These are phyloP conservation scores for Cryphonectria radicalis DNA, from an alignment of 2,329 filamentous ascomycete species.

Conservation along the genomic window DNA sequence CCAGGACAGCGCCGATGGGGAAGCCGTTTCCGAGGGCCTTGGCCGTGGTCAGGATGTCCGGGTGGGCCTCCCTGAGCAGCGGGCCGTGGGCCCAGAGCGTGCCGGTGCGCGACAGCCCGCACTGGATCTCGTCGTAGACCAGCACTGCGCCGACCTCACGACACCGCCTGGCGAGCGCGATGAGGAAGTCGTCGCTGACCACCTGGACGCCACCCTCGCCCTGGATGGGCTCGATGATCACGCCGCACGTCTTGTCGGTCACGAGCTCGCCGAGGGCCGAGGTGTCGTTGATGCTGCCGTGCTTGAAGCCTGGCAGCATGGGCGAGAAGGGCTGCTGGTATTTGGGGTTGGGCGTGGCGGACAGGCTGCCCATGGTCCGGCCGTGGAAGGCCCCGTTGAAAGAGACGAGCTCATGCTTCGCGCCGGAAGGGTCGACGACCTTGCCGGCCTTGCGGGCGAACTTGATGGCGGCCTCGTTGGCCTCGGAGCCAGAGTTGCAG, in stretches of 20 bases:
- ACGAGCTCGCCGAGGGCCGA: slow-evolving; percentile 72
- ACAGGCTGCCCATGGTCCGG: slow-evolving; percentile 91
- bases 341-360: slow-evolving; percentile 97
- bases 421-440: slow-evolving; percentile 68
- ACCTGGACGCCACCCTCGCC: slow-evolving; percentile 92
- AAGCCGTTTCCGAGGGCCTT: slow-evolving; percentile 98
- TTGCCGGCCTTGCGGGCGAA: slow-evolving; percentile 93
- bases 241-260: slow-evolving; percentile 85
- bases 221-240: slow-evolving; percentile 96
- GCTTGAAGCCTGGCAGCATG: slow-evolving; percentile 92
- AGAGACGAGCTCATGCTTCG: slow-evolving; percentile 84
- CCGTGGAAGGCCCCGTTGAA: slow-evolving; percentile 95
- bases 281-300: slow-evolving; percentile 85
- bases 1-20: slow-evolving; percentile 83
- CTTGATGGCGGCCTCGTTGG: slow-evolving; percentile 97
- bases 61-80: slow-evolving; percentile 79
- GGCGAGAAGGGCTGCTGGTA: slow-evolving; percentile 95
- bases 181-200: slow-evolving; percentile 80
- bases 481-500: slow-evolving; percentile 95
- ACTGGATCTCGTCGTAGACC: slow-evolving; percentile 97
- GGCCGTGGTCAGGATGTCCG: slow-evolving; percentile 90
- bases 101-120: slow-evolving; percentile 86
- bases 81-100: slow-evolving; percentile 84
- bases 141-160: slow-evolving; percentile 85
- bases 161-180: slow-evolving; percentile 82